Evolutionary conservation across 2,329 filamentous ascomycete genomes (phyloP).

Genomic region (Orbilia javanica): DNA sequence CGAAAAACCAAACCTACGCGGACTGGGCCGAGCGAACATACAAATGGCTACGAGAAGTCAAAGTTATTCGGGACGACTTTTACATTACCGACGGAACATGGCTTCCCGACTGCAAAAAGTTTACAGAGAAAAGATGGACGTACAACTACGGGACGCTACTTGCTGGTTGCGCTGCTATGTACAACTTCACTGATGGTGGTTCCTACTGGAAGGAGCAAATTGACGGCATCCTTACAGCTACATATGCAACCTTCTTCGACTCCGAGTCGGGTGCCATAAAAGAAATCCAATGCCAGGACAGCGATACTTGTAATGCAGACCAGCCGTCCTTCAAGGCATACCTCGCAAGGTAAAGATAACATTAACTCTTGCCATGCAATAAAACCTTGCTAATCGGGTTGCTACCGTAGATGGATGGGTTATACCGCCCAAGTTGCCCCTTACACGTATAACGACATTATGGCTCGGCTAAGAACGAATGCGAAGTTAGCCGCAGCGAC

Average conservation of each 20-base stretch:
- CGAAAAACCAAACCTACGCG: constrained; percentile 74
- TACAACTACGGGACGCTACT: constrained; percentile 75
- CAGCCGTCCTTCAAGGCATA: constrained; percentile 81
- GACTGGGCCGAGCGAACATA: constrained; percentile 74
- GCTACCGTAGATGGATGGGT: constrained; percentile 72
- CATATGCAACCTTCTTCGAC: constrained; percentile 50
- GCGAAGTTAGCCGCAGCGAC: constrained; percentile 73
- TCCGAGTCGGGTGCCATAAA: constrained; percentile 70
- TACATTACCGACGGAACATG: constrained; percentile 77
- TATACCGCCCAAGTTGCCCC: constrained; percentile 74
- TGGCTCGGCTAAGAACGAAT: constrained; percentile 72
- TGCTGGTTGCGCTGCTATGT: constrained; percentile 77
- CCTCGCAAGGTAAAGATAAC: constrained; percentile 65
- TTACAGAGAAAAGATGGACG: constrained; percentile 75
- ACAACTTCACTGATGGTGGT: constrained; percentile 68
- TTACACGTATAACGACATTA: constrained; percentile 70
- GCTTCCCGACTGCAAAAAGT: constrained; percentile 71
- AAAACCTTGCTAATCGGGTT: background rate
- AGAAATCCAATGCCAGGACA: constrained; percentile 77
- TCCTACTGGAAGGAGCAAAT: constrained; percentile 52
- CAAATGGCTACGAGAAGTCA: constrained; percentile 72
- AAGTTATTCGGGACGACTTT: constrained; percentile 74
- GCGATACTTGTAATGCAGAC: constrained; percentile 75
- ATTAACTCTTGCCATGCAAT: background rate
- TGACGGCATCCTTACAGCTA: constrained; percentile 43